These are phyloP conservation scores for Cytospora chrysosperma DNA, from an alignment of 2,329 filamentous ascomycete genomes.

Conservation along the genomic window DNA sequence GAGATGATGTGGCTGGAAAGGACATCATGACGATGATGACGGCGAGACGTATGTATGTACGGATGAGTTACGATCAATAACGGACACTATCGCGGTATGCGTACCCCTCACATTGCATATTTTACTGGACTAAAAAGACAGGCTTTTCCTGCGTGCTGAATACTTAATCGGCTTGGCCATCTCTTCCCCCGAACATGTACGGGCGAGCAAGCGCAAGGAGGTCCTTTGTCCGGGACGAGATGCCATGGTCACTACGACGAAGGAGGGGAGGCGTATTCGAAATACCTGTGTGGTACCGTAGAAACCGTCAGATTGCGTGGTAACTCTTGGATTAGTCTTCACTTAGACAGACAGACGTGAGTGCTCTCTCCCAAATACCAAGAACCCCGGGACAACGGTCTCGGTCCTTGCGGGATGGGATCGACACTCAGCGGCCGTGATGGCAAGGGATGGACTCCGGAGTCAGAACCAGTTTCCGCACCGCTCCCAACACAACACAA, in stretches of 20 bases:
- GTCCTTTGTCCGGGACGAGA: background rate
- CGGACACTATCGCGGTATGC: background rate
- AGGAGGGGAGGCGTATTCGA: background rate
- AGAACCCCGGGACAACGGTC: no score
- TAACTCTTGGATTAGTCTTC: no score
- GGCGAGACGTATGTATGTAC: background rate
- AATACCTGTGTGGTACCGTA: no score
- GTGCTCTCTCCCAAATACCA: no score
- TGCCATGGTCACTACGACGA: background rate
- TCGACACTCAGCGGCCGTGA: no score
- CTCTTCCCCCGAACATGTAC: background rate
- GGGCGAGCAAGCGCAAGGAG: background rate
- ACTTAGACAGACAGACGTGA: no score
- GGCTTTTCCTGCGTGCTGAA: background rate
- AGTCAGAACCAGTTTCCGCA: no score
- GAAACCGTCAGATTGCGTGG: no score
- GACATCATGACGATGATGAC: background rate
- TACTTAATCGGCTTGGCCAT: background rate
- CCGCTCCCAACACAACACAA: no score
- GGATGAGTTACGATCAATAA: background rate
- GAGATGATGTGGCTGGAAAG: slow-evolving; percentile 1
- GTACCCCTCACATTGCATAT: background rate
- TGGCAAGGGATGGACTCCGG: no score
- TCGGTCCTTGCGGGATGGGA: no score
- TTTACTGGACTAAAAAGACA: background rate